Percentiles rank a stretch among this genome's conserved stretches.
phyloP scores from a whole-genome alignment of 352 stramenopile species.

The Pythium monospermum region DNA sequence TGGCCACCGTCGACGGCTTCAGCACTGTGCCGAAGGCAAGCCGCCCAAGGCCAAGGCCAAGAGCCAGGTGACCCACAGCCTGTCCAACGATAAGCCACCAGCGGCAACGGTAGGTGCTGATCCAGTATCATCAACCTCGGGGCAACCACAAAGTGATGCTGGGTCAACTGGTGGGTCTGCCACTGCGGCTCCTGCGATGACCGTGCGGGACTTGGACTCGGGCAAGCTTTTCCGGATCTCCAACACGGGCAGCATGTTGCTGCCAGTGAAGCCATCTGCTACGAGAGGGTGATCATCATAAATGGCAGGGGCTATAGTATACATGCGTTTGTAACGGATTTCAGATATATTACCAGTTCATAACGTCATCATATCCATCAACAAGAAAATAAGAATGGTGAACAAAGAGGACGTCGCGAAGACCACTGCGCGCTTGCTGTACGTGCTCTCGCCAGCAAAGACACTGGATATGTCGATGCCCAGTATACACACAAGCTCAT shows the following conservation, averaged over 20 bases:
- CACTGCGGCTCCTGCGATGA: conserved; percentile 37
- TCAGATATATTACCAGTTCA: too few relatives aligned
- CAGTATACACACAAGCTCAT: conserved; percentile 25
- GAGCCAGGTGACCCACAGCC: neutral
- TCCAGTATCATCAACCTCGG: too few relatives aligned
- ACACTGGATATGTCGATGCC: conserved; percentile 67
- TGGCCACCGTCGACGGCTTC: conserved; percentile 55
- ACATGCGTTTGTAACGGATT: too few relatives aligned
- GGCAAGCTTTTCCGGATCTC: conserved; percentile 72
- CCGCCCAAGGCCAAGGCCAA: conserved; percentile 12
- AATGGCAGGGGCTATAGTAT: neutral
- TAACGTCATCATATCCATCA: too few relatives aligned
- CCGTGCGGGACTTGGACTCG: conserved; percentile 62
- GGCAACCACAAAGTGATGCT: neutral
- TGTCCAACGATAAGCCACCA: neutral
- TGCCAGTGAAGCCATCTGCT: conserved; percentile 29
- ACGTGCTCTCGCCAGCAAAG: conserved; percentile 88
- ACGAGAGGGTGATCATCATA: conserved; percentile 12
- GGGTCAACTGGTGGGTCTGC: too few relatives aligned
- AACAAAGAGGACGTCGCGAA: too few relatives aligned
- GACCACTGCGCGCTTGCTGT: conserved; percentile 42
- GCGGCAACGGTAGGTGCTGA: neutral
- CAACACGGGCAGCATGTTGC: conserved; percentile 48
- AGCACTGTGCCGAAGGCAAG: conserved; percentile 28
- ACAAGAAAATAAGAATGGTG: too few relatives aligned